phyloP scores from a whole-genome alignment of 352 stramenopile genomes.

The Phytophthora multivora region DNA sequence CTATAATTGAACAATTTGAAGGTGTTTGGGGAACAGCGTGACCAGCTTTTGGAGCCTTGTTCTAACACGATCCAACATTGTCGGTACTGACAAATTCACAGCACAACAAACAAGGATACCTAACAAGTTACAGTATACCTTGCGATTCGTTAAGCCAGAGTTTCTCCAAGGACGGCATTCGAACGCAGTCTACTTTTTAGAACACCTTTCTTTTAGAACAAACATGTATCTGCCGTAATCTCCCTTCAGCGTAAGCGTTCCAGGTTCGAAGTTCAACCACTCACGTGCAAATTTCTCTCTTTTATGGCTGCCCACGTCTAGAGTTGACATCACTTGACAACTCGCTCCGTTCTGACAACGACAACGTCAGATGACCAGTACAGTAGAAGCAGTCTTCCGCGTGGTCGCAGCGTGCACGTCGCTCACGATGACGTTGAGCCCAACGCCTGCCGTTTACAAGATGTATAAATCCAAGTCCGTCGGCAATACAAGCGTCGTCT shows the following conservation, averaged over 20 bases:
- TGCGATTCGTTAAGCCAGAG: too few relatives aligned
- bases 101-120: too few relatives aligned
- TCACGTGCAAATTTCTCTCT: neutral
- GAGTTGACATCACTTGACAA: neutral
- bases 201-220: too few relatives aligned
- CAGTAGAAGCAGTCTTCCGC: conserved; percentile 35
- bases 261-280: neutral
- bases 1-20: too few relatives aligned
- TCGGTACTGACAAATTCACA: too few relatives aligned
- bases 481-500: conserved; percentile 41
- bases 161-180: too few relatives aligned
- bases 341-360: neutral
- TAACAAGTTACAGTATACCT: too few relatives aligned
- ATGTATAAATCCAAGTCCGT: conserved; percentile 45
- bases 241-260: neutral
- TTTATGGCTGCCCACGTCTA: neutral
- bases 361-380: conserved; percentile 15
- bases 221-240: too few relatives aligned
- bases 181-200: too few relatives aligned
- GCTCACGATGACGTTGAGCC: conserved; percentile 45
- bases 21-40: too few relatives aligned
- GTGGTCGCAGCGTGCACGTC: conserved; percentile 39
- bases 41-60: too few relatives aligned
- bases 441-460: conserved; percentile 39
- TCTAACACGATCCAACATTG: too few relatives aligned